Evolutionary conservation across 306 rosid genomes (phyloP).

Genomic region (Hylodesmum podocarpum): DNA sequence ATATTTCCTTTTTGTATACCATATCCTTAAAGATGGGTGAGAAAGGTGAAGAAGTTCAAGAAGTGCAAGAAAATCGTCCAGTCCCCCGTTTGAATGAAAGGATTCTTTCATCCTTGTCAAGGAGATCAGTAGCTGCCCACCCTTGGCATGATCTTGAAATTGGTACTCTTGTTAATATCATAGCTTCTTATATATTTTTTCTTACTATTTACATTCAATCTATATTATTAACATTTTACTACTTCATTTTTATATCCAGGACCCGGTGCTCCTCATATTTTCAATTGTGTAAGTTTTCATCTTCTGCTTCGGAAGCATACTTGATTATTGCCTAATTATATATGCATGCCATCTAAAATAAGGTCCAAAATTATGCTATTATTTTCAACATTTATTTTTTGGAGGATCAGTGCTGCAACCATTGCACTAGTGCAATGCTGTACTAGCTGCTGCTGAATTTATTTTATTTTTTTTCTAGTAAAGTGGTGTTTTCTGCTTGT

Average conservation of each 20-base stretch:
- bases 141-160: constrained; percentile 99
- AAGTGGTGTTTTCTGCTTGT: not conserved
- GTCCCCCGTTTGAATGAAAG: constrained; percentile 81
- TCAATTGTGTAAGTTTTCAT: constrained; percentile 69
- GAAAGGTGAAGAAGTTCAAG: constrained; percentile 27
- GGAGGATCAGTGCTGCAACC: not conserved
- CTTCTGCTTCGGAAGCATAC: not conserved
- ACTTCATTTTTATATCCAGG: constrained; percentile 56
- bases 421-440: not conserved
- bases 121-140: constrained; percentile 93
- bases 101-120: constrained; percentile 90
- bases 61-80: constrained; percentile 34
- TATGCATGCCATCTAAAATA: not conserved
- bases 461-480: not conserved
- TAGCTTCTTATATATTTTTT: not conserved
- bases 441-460: constrained; percentile 1
- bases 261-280: constrained; percentile 82
- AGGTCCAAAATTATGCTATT: not conserved
- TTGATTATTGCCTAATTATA: not conserved
- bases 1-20: not conserved
- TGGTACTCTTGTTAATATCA: constrained; percentile 42
- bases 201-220: not conserved
- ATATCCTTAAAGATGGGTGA: constrained; percentile 49
- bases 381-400: constrained; percentile 1
- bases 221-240: constrained; percentile 14